phyloP scores from a whole-genome alignment of 345 rosid genomes.

The Eucalyptus leucophloia region DNA sequence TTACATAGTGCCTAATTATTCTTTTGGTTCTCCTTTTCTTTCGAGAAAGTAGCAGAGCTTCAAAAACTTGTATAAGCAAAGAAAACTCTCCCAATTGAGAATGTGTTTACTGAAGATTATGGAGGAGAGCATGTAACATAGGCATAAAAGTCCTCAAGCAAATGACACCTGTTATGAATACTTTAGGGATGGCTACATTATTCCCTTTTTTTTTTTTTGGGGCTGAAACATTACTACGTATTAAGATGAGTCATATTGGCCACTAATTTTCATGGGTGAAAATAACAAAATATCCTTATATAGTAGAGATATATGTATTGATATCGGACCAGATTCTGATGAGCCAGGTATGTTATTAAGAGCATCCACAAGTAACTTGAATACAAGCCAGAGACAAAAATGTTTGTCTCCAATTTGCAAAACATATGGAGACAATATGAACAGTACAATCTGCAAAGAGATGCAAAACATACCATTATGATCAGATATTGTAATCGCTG shows the following conservation, averaged over 20 bases:
- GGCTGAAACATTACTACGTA: neutral
- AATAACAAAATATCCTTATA: neutral
- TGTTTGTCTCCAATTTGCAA: neutral
- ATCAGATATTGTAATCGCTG: constrained; percentile 64
- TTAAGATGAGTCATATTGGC: neutral
- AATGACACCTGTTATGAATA: neutral
- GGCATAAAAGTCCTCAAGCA: neutral
- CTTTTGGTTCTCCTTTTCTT: neutral
- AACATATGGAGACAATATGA: neutral
- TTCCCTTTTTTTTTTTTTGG: neutral
- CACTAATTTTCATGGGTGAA: neutral
- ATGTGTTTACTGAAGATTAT: neutral
- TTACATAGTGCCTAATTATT: neutral
- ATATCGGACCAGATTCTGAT: neutral
- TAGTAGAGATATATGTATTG: neutral
- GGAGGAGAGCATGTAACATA: neutral
- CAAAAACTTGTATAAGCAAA: neutral
- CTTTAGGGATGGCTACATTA: neutral
- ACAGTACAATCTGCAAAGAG: neutral
- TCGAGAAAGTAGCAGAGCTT: neutral
- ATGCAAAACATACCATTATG: constrained; percentile 47
- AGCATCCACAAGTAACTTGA: neutral
- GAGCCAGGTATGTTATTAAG: neutral
- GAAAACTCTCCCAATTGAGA: neutral
- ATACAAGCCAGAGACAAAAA: neutral